Evolutionary conservation across 805 yeast genomes (phyloP).

Genomic region (Ogataea dorogensis): DNA sequence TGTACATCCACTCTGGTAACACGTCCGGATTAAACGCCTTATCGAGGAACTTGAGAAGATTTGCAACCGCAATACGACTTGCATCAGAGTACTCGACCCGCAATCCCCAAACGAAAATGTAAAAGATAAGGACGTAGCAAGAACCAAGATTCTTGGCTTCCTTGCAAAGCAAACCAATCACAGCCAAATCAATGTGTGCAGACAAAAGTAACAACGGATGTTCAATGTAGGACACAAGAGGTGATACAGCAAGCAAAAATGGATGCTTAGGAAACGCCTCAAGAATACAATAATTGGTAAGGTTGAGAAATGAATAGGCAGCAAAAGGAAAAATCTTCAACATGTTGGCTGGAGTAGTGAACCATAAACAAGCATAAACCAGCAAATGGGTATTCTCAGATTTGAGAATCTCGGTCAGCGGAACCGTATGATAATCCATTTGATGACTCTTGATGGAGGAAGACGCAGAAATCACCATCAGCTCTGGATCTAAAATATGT

Average conservation of each 20-base stretch:
- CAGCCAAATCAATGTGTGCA: conserved; percentile 39
- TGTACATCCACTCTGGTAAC: conserved; percentile 13
- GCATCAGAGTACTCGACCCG: conserved; percentile 40
- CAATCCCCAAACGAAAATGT: conserved; percentile 37
- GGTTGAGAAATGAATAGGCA: conserved; percentile 41
- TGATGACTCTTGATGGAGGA: conserved; percentile 7
- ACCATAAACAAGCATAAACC: conserved; percentile 39
- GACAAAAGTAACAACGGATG: conserved; percentile 37
- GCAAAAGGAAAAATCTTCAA: conserved; percentile 41
- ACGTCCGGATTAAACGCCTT: conserved; percentile 17
- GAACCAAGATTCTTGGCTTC: conserved; percentile 30
- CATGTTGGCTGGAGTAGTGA: conserved; percentile 32
- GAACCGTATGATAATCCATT: conserved; percentile 18
- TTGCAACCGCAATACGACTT: conserved; percentile 31
- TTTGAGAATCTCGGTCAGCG: conserved; percentile 36
- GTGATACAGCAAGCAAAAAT: conserved; percentile 35
- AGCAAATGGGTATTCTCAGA: conserved; percentile 43
- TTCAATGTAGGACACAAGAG: conserved; percentile 39
- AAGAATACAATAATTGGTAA: conserved; percentile 32
- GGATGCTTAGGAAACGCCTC: conserved; percentile 35
- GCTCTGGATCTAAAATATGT: conserved; percentile 22
- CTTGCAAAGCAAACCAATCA: conserved; percentile 29
- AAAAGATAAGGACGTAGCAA: conserved; percentile 35
- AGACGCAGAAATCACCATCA: conserved; percentile 9
- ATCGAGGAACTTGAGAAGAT: conserved; percentile 25